Percentiles rank a stretch among this genome's conserved stretches.
phyloP scores from a whole-genome alignment of 2,329 filamentous ascomycete genomes.

The Xylaria hypoxylon region DNA sequence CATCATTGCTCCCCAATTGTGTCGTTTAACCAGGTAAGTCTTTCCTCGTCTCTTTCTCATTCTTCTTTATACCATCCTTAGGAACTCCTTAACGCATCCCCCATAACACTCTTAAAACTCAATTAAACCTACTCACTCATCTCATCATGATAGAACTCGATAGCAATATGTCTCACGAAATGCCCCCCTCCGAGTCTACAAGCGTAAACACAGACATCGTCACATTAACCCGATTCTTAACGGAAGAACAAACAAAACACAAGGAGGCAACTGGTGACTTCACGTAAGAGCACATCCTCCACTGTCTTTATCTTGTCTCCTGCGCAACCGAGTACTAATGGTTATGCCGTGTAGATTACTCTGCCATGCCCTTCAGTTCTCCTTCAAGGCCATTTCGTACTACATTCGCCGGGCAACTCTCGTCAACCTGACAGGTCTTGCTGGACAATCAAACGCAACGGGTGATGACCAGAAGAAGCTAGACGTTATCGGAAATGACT shows the following conservation, averaged over 20 bases:
- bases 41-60: slow-evolving; percentile 13
- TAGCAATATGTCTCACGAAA: slow-evolving; percentile 41
- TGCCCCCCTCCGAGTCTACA: slow-evolving; percentile 68
- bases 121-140: slow-evolving; percentile 2
- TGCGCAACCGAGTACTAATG: slow-evolving; percentile 25
- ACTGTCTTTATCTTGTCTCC: not conserved
- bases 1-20: slow-evolving; percentile 28
- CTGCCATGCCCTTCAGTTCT: slow-evolving; percentile 97
- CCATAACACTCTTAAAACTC: not conserved
- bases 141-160: slow-evolving; percentile 46
- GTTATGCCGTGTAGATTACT: slow-evolving; percentile 73
- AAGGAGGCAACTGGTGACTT: slow-evolving; percentile 98
- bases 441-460: slow-evolving; percentile 92
- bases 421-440: slow-evolving; percentile 94
- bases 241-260: slow-evolving; percentile 93
- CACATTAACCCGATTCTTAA: slow-evolving; percentile 94
- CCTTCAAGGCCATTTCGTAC: slow-evolving; percentile 99
- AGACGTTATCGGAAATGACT: slow-evolving; percentile 97
- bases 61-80: not conserved
- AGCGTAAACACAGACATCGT: slow-evolving; percentile 96
- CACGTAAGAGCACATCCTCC: slow-evolving; percentile 74
- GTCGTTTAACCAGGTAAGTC: slow-evolving; percentile 1
- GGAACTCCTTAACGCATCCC: not conserved
- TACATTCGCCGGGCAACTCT: slow-evolving; percentile 97
- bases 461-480: slow-evolving; percentile 99